Percentiles rank a stretch among this genome's conserved stretches.
phyloP scores from a whole-genome alignment of 257 asterid species.

The Jacaranda copaia region DNA sequence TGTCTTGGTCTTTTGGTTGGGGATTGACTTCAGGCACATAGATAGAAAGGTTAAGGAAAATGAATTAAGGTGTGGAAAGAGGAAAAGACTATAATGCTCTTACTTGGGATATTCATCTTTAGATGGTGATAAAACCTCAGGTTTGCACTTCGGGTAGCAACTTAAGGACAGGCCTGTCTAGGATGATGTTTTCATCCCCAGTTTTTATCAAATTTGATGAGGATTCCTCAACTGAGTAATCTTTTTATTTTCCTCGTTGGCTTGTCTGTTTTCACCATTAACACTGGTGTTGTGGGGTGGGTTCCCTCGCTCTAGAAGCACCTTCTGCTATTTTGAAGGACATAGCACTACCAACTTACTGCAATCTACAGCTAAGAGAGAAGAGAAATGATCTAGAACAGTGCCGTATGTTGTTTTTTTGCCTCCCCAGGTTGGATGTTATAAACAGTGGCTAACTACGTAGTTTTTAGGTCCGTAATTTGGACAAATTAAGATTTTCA shows the following conservation, averaged over 20 bases:
- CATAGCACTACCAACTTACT: conserved; percentile 17
- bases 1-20: conserved; percentile 25
- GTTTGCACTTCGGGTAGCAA: conserved; percentile 18
- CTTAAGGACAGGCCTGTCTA: conserved; percentile 11
- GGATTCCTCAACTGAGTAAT: background rate
- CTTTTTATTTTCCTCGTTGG: background rate
- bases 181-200: conserved; percentile 28
- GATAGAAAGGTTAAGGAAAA: background rate
- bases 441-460: conserved; percentile 38
- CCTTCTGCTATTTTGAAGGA: conserved; percentile 24
- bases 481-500: conserved; percentile 22
- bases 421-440: conserved; percentile 23
- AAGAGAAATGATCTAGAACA: conserved; percentile 5
- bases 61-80: background rate
- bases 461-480: conserved; percentile 28
- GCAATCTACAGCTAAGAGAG: conserved; percentile 22
- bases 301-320: conserved; percentile 18
- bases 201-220: background rate
- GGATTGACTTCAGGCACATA: conserved; percentile 18
- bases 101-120: conserved; percentile 21
- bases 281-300: conserved; percentile 15
- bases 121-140: conserved; percentile 7
- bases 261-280: background rate
- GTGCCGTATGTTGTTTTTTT: background rate
- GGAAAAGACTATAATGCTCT: conserved; percentile 4